Evolutionary conservation across 2,329 filamentous ascomycete species (phyloP), one percentile per base, ranked within the genome.

Genomic region (Talaromyces rugulosus): DNA sequence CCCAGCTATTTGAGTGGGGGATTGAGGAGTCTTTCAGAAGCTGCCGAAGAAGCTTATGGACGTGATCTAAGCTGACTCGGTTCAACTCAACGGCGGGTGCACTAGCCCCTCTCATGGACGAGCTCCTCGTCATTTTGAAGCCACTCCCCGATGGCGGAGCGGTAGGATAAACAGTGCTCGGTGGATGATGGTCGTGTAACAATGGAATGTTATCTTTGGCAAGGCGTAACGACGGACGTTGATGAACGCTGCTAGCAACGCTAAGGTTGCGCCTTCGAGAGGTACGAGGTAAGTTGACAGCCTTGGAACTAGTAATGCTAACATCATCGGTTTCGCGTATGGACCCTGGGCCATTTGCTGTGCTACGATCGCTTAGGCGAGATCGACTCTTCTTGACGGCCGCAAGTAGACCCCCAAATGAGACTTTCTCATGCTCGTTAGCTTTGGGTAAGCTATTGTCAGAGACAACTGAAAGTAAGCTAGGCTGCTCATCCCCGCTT

Each of bases 401-500:
- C 55, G 87, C 87, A 62, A 96, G 77, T 42, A 92, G 84, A 0
- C 90, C 87, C 5, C 89, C 86, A 65, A 96, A 87, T 2, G 85
- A 89, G 42, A 87, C 79, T 69, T 86, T 90, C 64, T 96, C 93
- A 59, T 86, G 85, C 57, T 96, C 92, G 30, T 85, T 84, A 12
- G 78, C 74, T 18, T 87, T 83, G 16, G 87, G 83, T 11, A 86
- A 82, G 23, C 85, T 78, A 62, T 88, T 87, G 54, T 84, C 83
- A 61, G 84, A 86, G n/a, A 92, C 87, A 1, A 90, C 88, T 27
- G 83, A 78, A 75, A 96, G 90, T 12, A 97, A 89, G 70, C 89
- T 93, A 77, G 93, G 89, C 68, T 96, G 91, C 66, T 99, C 93
- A 69, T 96, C 93, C 42, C 90, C 94, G 69, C 92, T 97, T 1